These are phyloP conservation scores for Phialophora chinensis DNA, from an alignment of 2,329 filamentous ascomycete genomes.

Conservation along the genomic window DNA sequence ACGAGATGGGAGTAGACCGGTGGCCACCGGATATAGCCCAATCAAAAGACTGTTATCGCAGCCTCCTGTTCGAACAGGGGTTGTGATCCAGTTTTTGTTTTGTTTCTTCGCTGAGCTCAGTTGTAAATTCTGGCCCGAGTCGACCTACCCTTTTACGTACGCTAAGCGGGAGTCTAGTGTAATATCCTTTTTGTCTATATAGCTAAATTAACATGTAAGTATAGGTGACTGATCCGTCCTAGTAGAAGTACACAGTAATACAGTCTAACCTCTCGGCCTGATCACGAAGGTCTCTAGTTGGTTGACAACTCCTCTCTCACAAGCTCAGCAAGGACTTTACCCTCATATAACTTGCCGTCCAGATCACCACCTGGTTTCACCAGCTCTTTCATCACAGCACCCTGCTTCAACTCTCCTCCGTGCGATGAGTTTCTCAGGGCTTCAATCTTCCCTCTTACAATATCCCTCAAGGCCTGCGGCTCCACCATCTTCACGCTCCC, in stretches of 20 bases:
- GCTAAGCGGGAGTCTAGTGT: not conserved
- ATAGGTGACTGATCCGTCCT: not conserved
- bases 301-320: slow-evolving; percentile 44
- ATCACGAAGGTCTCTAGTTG: slow-evolving; percentile 23
- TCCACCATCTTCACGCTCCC: slow-evolving; percentile 50
- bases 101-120: not conserved
- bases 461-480: slow-evolving; percentile 48
- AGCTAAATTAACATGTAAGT: not conserved
- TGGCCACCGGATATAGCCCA: not conserved
- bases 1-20: slow-evolving; percentile 3
- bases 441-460: slow-evolving; percentile 47
- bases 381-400: slow-evolving; percentile 51
- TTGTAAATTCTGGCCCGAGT: not conserved
- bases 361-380: slow-evolving; percentile 50
- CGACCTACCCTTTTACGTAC: not conserved
- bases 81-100: not conserved
- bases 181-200: not conserved
- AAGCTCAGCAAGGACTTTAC: slow-evolving; percentile 49
- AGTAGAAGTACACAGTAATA: slow-evolving; percentile 18
- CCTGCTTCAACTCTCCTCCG: slow-evolving; percentile 46
- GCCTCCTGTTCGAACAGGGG: not conserved
- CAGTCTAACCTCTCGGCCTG: not conserved
- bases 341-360: slow-evolving; percentile 53
- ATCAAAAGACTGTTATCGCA: not conserved
- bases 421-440: slow-evolving; percentile 41